Evolutionary conservation across 2,329 filamentous ascomycete genomes (phyloP).

Genomic region (Coccinonectria pachysandricola): DNA sequence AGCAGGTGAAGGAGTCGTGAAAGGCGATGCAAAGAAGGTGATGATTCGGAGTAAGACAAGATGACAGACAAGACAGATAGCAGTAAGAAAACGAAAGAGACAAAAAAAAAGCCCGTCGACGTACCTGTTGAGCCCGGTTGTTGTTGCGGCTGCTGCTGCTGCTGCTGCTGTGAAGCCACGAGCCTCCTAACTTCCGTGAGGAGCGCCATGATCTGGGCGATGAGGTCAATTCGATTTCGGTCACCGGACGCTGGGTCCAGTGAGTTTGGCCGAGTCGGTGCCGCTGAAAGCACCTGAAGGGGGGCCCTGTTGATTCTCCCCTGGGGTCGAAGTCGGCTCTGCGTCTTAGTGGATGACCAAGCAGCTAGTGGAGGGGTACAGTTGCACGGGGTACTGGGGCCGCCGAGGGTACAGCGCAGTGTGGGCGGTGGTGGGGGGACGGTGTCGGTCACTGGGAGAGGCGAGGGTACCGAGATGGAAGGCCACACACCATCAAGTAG

Average conservation of each 20-base stretch:
- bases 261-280: not conserved
- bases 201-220: slow-evolving; percentile 17
- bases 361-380: not conserved
- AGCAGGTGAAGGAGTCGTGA: too few relatives aligned
- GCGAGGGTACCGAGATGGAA: not conserved
- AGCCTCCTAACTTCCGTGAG: slow-evolving; percentile 14
- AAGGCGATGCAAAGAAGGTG: not conserved
- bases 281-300: not conserved
- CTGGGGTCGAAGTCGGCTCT: too few relatives aligned
- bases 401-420: not conserved
- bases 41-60: not conserved
- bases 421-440: not conserved
- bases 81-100: slow-evolving; percentile 3
- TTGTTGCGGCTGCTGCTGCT: slow-evolving; percentile 15
- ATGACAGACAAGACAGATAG: slow-evolving; percentile 6
- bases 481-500: not conserved
- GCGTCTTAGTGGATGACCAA: not conserved
- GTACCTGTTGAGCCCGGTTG: slow-evolving; percentile 17
- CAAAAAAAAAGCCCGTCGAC: slow-evolving; percentile 7
- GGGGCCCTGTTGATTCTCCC: too few relatives aligned
- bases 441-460: not conserved
- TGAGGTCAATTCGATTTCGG: slow-evolving; percentile 6
- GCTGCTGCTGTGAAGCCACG: slow-evolving; percentile 13
- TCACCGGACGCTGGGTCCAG: not conserved
- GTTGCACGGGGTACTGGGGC: not conserved